Evolutionary conservation across 179 eudicot species (phyloP), one percentile per base, ranked within the genome.

Genomic region (Beta macrorhiza): DNA sequence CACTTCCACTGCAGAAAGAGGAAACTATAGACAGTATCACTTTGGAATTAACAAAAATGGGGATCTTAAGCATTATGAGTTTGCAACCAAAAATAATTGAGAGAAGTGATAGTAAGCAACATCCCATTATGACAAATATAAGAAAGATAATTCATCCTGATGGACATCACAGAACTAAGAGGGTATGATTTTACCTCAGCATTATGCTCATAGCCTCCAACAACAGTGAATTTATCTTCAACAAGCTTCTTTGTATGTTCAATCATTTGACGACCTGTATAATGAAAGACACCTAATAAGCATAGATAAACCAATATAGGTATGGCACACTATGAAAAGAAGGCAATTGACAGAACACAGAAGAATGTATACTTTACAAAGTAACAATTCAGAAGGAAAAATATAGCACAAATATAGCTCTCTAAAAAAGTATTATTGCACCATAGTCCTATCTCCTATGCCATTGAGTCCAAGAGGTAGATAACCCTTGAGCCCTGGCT

Each of bases 241-340:
- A 97, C 98, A 37, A 94, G 97, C 84, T 90, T 97, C 81, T 92
- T 94, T 67, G 99, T 97, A 83, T 92, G 98, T 79, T 94, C 97
- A 84, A 97, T 94, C 99, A 97, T 97, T 77, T 94, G 97, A 57
- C 99, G 98, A 85, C 99, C 99, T 97, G 83, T 52, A 82, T 55
- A 67, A 82, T 37, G 67, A 80, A 57, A 78, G 57, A 62, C 0
- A 87, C 63, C 53, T 70, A 53, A 78, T 82, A 68, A 86, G 79
- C 22, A 78, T 37, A 32, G 44, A 57, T 19, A 69, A 53, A 22
- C 20, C 15, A 61, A 15, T 19, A 15, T 29, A 72, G 61, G 25
- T 29, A 25, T 8, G 51, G 22, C 57, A 79, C 67, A 79, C 65
- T 72, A 10, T 45, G 19, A 53, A 32, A 84, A 53, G 32, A 20